phyloP scores from a whole-genome alignment of 1,284 basidiomycete genomes.

The Ganoderma sinense region DNA sequence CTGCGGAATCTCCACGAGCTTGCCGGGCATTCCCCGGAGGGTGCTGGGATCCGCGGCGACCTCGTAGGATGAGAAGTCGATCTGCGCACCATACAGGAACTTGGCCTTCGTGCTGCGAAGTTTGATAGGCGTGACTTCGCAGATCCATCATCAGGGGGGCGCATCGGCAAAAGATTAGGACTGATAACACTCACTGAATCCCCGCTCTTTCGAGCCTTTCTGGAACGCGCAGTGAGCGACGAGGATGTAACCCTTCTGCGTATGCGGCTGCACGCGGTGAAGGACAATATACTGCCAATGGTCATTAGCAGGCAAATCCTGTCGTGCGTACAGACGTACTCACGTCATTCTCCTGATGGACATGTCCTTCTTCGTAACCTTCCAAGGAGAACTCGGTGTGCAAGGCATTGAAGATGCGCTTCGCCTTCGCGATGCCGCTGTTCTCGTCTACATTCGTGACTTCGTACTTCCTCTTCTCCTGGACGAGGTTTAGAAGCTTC shows the following conservation, averaged over 20 bases:
- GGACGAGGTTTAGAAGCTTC: constrained; percentile 86
- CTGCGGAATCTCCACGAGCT: constrained; percentile 68
- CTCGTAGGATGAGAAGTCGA: constrained; percentile 74
- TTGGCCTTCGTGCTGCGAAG: constrained; percentile 81
- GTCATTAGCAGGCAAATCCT: background rate
- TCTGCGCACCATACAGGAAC: constrained; percentile 82
- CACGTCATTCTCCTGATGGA: constrained; percentile 94
- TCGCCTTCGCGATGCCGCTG: constrained; percentile 82
- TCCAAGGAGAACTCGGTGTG: constrained; percentile 90
- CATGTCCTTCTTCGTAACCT: constrained; percentile 89
- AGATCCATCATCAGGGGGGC: constrained; percentile 11
- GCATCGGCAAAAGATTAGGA: constrained; percentile 25
- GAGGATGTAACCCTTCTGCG: constrained; percentile 90
- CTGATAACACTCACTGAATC: constrained; percentile 61
- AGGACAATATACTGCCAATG: constrained; percentile 83
- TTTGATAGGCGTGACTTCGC: constrained; percentile 81
- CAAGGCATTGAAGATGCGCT: constrained; percentile 85
- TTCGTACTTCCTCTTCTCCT: constrained; percentile 84
- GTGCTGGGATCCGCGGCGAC: constrained; percentile 60
- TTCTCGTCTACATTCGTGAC: constrained; percentile 56
- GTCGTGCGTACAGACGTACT: constrained; percentile 41
- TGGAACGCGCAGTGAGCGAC: constrained; percentile 91
- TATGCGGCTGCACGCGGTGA: constrained; percentile 89
- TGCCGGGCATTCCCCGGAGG: constrained; percentile 79
- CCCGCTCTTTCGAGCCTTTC: constrained; percentile 82